phyloP scores from a whole-genome alignment of 257 asterid genomes.

The Fraxinus americana region DNA sequence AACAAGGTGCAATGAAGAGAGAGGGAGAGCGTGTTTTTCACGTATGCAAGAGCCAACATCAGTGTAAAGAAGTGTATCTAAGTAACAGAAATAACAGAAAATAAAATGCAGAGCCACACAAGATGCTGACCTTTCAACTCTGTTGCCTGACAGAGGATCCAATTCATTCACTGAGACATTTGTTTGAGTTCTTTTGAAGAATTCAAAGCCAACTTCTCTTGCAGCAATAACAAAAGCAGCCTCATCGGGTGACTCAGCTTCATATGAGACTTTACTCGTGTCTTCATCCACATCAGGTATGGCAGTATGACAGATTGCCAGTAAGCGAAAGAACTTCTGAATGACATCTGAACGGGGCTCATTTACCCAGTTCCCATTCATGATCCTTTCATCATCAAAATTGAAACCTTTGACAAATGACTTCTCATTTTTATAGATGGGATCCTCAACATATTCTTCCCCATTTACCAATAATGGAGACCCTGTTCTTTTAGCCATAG shows the following conservation, averaged over 20 bases:
- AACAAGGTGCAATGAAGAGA: not conserved
- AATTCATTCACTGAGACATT: conserved; percentile 66
- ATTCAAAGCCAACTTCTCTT: conserved; percentile 86
- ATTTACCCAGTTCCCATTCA: conserved; percentile 68
- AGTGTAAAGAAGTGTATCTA: not conserved
- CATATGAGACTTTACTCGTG: conserved; percentile 67
- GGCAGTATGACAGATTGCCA: conserved; percentile 92
- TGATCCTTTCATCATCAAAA: conserved; percentile 73
- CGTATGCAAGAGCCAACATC: not conserved
- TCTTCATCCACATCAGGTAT: conserved; percentile 81
- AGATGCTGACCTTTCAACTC: conserved; percentile 67
- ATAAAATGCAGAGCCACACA: not conserved
- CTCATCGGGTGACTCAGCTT: conserved; percentile 98
- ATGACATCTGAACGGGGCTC: conserved; percentile 59
- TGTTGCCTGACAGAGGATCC: conserved; percentile 56
- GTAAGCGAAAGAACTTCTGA: conserved; percentile 70
- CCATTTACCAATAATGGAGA: conserved; percentile 60
- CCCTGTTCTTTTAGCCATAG: conserved; percentile 79
- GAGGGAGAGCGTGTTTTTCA: not conserved
- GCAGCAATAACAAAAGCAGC: conserved; percentile 97
- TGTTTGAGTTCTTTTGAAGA: conserved; percentile 73
- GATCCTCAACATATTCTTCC: conserved; percentile 29
- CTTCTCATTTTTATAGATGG: conserved; percentile 28
- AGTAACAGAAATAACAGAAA: not conserved
- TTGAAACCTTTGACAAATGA: conserved; percentile 75